Evolutionary conservation across 768 basidiomycete genomes (phyloP), one percentile per base, ranked within the genome.

Genomic region (Mycena metata): DNA sequence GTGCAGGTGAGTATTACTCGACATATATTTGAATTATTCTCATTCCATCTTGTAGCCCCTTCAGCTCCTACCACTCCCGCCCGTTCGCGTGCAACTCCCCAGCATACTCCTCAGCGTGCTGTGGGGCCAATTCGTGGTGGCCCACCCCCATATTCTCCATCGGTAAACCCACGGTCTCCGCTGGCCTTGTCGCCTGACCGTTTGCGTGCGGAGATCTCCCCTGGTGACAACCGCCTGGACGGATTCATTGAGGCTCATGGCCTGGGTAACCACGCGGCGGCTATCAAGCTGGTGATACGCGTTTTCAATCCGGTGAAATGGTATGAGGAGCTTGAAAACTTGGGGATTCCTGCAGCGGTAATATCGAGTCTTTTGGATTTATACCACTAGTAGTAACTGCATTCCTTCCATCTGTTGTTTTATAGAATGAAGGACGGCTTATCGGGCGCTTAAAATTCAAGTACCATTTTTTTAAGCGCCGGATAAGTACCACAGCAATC

Each of bases 241-340:
- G 6, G 3, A 30, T 15, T 15, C 39, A 39, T 39, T 10, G 39
- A 30, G 30, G 8, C 24, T 5, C 17, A n/a, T 26, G 24, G n/a
- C 47, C 46, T 60, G 45, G 45, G 35, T 13, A 5, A 26, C 8
- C 17, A 51, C 24, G 50, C 24, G 17, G n/a, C 5, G 10, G 7
- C 26, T 3, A 62, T 62, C 17, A 41, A 15, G 12, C 5, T 62
- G 50, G 50, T 62, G 49, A 41, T 52, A 30, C 60, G 50, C n/a
- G 50, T 2, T 17, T 19, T 19, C 13, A 2, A 21, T 1, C 46
- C 10, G 19, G 50, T 15, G 7, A 52, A 62, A 43, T 62, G 60
- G 60, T 21, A 62, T 10, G 24, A 62, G 33, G 60, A 62, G 26
- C 15, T 62, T 5, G 3, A 16, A 15, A 15, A 3, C 7, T 52